These are phyloP conservation scores for Cyanophora paradoxa DNA, from an alignment of 78 protist species.

Conservation along the genomic window DNA sequence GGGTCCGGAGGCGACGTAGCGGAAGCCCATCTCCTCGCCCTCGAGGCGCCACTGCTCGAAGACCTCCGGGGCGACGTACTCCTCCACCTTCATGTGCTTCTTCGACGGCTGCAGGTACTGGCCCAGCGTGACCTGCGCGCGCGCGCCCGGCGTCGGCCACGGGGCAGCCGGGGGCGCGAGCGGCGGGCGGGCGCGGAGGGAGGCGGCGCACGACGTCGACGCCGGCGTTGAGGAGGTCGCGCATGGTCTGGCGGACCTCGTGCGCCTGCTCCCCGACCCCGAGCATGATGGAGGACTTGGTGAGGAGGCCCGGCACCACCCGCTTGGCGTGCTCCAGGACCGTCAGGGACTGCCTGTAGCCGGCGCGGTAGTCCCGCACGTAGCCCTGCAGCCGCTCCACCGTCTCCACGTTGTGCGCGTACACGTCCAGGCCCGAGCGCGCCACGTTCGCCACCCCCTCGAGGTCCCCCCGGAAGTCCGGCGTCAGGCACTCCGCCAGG, in stretches of 20 bases:
- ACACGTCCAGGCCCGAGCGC: conserved; percentile 69
- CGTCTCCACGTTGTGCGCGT: conserved; percentile 82
- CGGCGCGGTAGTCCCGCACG: conserved; percentile 80
- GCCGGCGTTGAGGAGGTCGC: conserved; percentile 49
- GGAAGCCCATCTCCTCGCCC: conserved; percentile 27
- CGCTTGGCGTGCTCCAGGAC: conserved; percentile 66
- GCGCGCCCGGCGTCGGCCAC: background rate
- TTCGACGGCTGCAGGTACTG: conserved; percentile 36
- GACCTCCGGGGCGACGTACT: conserved; percentile 23
- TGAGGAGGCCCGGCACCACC: conserved; percentile 33
- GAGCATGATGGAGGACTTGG: conserved; percentile 85
- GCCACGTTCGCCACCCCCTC: conserved; percentile 49
- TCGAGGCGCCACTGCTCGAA: conserved; percentile 3
- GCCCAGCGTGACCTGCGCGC: conserved; percentile 23
- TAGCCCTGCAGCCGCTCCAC: conserved; percentile 32
- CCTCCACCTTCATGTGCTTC: conserved; percentile 20
- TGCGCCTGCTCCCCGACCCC: conserved; percentile 82
- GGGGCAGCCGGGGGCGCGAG: background rate
- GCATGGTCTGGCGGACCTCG: conserved; percentile 66
- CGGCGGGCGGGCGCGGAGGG: background rate
- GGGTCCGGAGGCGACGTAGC: conserved; percentile 32
- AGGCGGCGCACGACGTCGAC: conserved; percentile 41
- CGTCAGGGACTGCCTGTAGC: conserved; percentile 69
- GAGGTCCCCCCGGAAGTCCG: conserved; percentile 64
- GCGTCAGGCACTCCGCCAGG: conserved; percentile 65